A percentile compares a stretch with the other conserved stretches of the same genome.
Conservation (phyloP, 2,329 filamentous ascomycete species). For the Exserohilum rostratum region DNA sequence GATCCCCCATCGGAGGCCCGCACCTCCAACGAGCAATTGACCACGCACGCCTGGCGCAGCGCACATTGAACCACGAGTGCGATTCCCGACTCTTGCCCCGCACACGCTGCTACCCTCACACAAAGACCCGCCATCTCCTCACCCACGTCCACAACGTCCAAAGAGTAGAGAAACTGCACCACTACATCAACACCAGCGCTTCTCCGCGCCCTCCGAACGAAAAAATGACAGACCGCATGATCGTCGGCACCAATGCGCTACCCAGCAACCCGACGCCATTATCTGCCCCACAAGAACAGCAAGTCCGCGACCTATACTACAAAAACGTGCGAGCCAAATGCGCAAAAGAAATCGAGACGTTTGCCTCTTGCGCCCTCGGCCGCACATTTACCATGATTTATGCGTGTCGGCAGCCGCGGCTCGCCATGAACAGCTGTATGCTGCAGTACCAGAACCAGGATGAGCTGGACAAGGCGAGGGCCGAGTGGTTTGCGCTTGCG, state of each 20-base stretch:
- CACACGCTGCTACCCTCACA: not conserved
- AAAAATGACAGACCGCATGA: slow-evolving; percentile 31
- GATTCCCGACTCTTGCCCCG: not conserved
- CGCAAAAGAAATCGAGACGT: slow-evolving; percentile 70
- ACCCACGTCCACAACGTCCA: too few relatives aligned
- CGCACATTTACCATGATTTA: slow-evolving; percentile 89
- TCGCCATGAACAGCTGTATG: slow-evolving; percentile 95
- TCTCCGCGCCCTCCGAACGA: not conserved
- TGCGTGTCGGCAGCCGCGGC: slow-evolving; percentile 78
- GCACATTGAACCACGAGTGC: not conserved
- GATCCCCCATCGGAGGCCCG: slow-evolving; percentile 37
- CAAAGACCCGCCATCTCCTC: too few relatives aligned
- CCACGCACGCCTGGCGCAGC: not conserved
- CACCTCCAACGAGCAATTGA: slow-evolving; percentile 10
- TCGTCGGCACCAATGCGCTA: slow-evolving; percentile 24
- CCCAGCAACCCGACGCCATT: slow-evolving; percentile 66
- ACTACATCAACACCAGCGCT: not conserved
- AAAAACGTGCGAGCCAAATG: slow-evolving; percentile 80
- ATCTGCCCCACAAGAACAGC: slow-evolving; percentile 69
- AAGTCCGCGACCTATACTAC: slow-evolving; percentile 79
- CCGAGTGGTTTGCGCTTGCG: slow-evolving; percentile 88
- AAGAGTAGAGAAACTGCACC: too few relatives aligned
- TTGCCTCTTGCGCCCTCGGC: slow-evolving; percentile 85
- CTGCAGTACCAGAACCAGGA: slow-evolving; percentile 79
- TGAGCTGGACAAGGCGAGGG: slow-evolving; percentile 85